phyloP scores from a whole-genome alignment of 2,329 filamentous ascomycete species.

The Neoarthrinium moseri region DNA sequence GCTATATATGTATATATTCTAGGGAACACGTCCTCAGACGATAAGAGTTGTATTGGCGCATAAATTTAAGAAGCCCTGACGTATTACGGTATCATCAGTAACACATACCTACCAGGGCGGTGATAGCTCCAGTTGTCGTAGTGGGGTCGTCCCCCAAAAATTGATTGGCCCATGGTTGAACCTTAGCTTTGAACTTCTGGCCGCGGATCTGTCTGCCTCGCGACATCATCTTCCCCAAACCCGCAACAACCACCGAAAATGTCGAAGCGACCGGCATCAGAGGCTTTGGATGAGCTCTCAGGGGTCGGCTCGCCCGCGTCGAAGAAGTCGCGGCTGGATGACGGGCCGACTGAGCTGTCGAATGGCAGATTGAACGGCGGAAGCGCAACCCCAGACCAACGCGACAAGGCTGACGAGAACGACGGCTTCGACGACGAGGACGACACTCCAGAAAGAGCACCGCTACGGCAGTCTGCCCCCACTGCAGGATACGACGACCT shows the following conservation, averaged over 20 bases:
- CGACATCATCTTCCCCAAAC: not conserved
- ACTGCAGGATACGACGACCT: constrained; percentile 90
- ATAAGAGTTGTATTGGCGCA: no score
- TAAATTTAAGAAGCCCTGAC: no score
- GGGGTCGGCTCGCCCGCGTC: constrained; percentile 57
- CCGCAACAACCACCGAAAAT: constrained; percentile 20
- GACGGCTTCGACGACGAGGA: constrained; percentile 40
- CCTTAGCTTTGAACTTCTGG: not conserved
- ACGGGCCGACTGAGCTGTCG: constrained; percentile 27
- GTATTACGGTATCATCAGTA: no score
- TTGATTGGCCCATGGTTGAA: not conserved
- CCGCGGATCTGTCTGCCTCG: constrained; percentile 1
- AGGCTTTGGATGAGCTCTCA: constrained; percentile 57
- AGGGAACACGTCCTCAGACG: no score
- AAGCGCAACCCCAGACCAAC: constrained; percentile 20
- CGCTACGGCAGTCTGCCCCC: constrained; percentile 71
- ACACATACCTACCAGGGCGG: no score
- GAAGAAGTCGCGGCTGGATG: constrained; percentile 55
- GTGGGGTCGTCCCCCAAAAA: not conserved
- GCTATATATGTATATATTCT: no score
- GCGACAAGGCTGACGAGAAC: constrained; percentile 28
- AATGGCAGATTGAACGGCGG: constrained; percentile 15
- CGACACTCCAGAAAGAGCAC: constrained; percentile 36
- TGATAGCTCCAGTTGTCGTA: no score
- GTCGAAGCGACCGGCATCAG: constrained; percentile 59